Base-by-base conservation (phyloP, 1,284 basidiomycete genomes). In the Sporisorium graminicola region DNA sequence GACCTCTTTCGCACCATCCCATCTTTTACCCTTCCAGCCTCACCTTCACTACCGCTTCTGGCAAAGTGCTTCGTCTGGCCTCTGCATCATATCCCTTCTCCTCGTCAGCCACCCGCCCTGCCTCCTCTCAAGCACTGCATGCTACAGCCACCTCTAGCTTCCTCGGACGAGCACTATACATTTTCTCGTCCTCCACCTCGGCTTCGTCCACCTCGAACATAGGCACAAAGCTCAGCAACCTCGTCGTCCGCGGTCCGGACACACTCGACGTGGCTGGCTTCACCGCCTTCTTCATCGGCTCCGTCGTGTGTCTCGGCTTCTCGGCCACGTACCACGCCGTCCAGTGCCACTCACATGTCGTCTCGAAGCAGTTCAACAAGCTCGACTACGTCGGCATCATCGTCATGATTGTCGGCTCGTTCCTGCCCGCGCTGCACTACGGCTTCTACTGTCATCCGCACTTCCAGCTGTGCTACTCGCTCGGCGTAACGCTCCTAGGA, bases 301-400 rank as follows among this genome's bases (percentile, higher is more conserved):
- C 92, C 0, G 87, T 92, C 33, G 88, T 91, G 43, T 96, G 94
- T 86, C 88, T 96, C 53, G 87, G 88, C 26, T 89, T 91, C 49
- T 93, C 92, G 76, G 90, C 92, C 10, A 88, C 90, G 65, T 95
- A 90, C 83, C 94, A 97, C 85, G 91, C 90, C 2, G 89, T 91
- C 35, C 89, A 88, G 26, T 93, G 91, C 77, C 93, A 94, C 86
- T 93, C 92, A 7, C 82, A 89, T 82, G 85, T 88, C 82, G 91
- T 93, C 74, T 50, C 78, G 18, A 71, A 71, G 24, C 55, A 53
- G 27, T 75, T 70, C 72, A 80, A 81, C 68, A 73, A 78, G 52
- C 78, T 82, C 29, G 81, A 82, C 66, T 82, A 82, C 27, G 69
- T 85, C 44, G 88, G 88, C 40, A 95, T 90, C 60, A 87, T 88